Percentiles rank a stretch among this genome's conserved stretches.
phyloP scores from a whole-genome alignment of 2,329 filamentous ascomycete species.

The Oidium heveae region DNA sequence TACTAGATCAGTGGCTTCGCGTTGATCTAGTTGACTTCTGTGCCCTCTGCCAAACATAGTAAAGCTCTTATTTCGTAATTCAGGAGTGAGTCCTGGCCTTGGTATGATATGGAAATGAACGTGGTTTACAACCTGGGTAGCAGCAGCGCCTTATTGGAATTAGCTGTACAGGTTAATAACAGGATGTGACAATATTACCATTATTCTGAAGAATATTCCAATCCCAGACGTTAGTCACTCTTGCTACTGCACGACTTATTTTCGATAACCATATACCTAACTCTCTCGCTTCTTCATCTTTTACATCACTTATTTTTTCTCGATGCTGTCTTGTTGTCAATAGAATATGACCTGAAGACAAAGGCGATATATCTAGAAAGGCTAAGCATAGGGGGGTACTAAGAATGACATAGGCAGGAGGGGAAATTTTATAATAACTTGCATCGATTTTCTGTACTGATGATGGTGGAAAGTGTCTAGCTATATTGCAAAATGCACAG shows the following conservation, averaged over 20 bases:
- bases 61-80: conserved; percentile 32
- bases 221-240: conserved; percentile 46
- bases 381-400: conserved; percentile 56
- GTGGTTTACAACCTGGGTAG: conserved; percentile 80
- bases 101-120: conserved; percentile 92
- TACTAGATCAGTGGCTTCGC: conserved; percentile 38
- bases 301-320: conserved; percentile 51
- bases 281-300: conserved; percentile 33
- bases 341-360: conserved; percentile 61
- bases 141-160: conserved; percentile 31
- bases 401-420: conserved; percentile 36
- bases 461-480: conserved; percentile 20
- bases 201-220: conserved; percentile 96
- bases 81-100: conserved; percentile 33
- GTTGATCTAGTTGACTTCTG: conserved; percentile 51
- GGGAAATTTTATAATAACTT: conserved; percentile 13
- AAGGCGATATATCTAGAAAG: conserved; percentile 82
- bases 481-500: conserved; percentile 40
- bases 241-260: conserved; percentile 44
- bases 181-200: background rate
- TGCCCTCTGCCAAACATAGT: conserved; percentile 61
- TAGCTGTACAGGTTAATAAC: background rate
- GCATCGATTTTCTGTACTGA: conserved; percentile 17
- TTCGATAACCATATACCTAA: conserved; percentile 45
- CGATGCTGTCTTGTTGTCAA: conserved; percentile 56